These are phyloP conservation scores for Paecilomyces formosus DNA, from an alignment of 2,329 filamentous ascomycete genomes.

Conservation along the genomic window DNA sequence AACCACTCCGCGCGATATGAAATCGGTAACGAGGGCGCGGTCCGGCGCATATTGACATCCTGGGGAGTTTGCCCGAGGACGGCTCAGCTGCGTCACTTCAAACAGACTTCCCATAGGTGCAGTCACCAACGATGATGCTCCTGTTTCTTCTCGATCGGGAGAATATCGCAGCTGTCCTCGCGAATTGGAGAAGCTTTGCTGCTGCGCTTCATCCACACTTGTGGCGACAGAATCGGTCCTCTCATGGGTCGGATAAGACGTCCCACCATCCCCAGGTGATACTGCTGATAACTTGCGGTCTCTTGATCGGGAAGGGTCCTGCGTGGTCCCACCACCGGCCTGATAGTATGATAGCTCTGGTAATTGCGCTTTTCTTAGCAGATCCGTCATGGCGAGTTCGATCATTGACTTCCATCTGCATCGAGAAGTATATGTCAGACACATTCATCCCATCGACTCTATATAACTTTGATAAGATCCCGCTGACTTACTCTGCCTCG, in stretches of 20 bases:
- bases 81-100: conserved; percentile 39
- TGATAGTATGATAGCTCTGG: conserved; percentile 33
- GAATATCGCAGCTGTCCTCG: conserved; percentile 25
- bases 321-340: conserved; percentile 18
- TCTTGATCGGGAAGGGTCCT: conserved; percentile 21
- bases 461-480: neutral
- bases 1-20: conserved; percentile 44
- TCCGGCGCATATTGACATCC: conserved; percentile 24
- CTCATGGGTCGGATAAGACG: conserved; percentile 10
- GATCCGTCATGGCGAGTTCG: conserved; percentile 30
- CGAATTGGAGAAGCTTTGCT: conserved; percentile 14
- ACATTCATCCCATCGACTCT: conserved; percentile 25
- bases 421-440: conserved; percentile 12
- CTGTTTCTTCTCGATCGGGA: conserved; percentile 29
- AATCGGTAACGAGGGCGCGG: conserved; percentile 36
- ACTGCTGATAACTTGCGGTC: conserved; percentile 25
- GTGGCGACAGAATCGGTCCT: conserved; percentile 10
- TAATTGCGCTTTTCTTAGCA: conserved; percentile 28
- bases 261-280: conserved; percentile 22
- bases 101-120: conserved; percentile 43
- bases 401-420: conserved; percentile 31
- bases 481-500: conserved; percentile 37
- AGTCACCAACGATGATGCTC: conserved; percentile 29
- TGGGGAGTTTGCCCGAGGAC: conserved; percentile 26
- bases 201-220: conserved; percentile 7